Percentiles rank a stretch among this genome's conserved stretches.
Evolutionary conservation across 345 rosid genomes (phyloP).

Genomic region (Ceriops tagal): DNA sequence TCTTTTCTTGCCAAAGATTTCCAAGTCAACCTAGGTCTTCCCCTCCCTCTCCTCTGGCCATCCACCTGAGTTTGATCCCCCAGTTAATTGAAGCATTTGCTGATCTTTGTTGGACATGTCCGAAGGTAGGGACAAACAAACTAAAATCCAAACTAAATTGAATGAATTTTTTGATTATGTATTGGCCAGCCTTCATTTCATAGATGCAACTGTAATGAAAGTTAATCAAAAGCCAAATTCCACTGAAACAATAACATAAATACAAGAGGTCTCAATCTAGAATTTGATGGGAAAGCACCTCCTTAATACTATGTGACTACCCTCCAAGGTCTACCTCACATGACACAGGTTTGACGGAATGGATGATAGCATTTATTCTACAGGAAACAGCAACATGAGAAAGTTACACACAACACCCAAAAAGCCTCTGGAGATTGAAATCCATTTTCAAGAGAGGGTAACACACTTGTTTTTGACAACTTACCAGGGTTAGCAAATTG

Average conservation of each 20-base stretch:
- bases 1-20: no score
- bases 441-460: not conserved
- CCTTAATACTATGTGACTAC: not conserved
- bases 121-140: not conserved
- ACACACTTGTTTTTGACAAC: not conserved
- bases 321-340: not conserved
- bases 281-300: no score
- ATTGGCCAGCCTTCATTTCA: no score
- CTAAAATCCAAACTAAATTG: not conserved
- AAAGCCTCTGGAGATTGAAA: not conserved
- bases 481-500: constrained; percentile 87
- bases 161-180: not conserved
- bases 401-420: not conserved
- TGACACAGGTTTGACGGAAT: not conserved
- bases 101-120: no score
- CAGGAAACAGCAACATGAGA: not conserved
- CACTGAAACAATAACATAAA: no score
- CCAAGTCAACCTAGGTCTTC: no score
- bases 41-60: no score
- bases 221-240: no score
- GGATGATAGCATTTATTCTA: not conserved
- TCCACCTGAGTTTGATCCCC: no score
- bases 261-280: no score
- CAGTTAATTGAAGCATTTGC: no score
- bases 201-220: no score